A percentile compares a stretch with the other conserved stretches of the same genome.
phyloP scores from a whole-genome alignment of 768 basidiomycete genomes.

The Russula sp. region DNA sequence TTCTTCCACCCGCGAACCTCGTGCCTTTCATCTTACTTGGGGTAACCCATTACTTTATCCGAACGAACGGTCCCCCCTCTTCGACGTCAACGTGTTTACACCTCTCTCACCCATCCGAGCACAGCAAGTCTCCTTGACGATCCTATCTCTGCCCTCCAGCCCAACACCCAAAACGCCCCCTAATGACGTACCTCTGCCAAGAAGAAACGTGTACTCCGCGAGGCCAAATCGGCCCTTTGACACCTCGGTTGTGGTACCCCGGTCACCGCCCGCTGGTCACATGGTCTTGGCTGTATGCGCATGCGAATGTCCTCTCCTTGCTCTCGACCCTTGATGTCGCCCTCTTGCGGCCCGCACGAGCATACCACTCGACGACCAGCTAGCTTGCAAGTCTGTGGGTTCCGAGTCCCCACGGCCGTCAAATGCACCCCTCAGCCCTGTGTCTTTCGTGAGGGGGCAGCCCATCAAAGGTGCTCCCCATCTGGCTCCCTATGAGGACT shows the following conservation, averaged over 20 bases:
- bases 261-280: background rate
- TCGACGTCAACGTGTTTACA: constrained; percentile 12
- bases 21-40: constrained; percentile 1
- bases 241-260: background rate
- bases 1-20: constrained; percentile 12
- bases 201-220: constrained; percentile 10
- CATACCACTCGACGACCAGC: background rate
- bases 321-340: background rate
- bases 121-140: constrained; percentile 27
- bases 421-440: constrained; percentile 18
- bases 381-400: background rate
- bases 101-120: constrained; percentile 20
- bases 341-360: background rate
- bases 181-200: constrained; percentile 15
- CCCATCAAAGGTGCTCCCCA: background rate
- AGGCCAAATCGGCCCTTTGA: constrained; percentile 7
- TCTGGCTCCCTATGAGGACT: background rate
- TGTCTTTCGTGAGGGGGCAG: constrained; percentile 14
- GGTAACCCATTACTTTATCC: background rate
- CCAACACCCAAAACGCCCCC: background rate
- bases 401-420: background rate
- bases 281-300: background rate
- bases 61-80: background rate
- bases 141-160: background rate
- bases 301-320: background rate